These are phyloP conservation scores for Lepidopterella palustris DNA, from an alignment of 495 filamentous ascomycete species.

Conservation along the genomic window DNA sequence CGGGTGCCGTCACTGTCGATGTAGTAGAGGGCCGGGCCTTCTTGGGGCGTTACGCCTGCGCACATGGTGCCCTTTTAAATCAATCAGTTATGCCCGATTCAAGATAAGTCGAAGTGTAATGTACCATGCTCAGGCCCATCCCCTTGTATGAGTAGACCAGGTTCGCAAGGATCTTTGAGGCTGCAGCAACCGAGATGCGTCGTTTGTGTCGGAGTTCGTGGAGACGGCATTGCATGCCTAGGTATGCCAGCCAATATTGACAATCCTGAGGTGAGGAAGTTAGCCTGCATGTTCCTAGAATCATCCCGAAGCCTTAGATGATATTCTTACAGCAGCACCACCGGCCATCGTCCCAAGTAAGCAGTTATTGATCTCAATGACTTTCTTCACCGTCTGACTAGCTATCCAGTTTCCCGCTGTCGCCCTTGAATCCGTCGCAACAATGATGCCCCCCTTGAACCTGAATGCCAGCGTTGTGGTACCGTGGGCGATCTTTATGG, in stretches of 20 bases:
- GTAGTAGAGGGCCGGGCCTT: slow-evolving; percentile 97
- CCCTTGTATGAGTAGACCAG: slow-evolving; percentile 97
- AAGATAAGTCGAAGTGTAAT: not conserved
- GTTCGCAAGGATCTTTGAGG: slow-evolving; percentile 97
- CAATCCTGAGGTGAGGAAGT: slow-evolving; percentile 59
- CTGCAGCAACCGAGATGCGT: slow-evolving; percentile 92
- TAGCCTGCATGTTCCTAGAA: not conserved
- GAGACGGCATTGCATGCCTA: slow-evolving; percentile 97
- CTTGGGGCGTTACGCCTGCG: slow-evolving; percentile 90
- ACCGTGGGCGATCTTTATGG: slow-evolving; percentile 98
- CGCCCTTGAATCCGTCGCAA: slow-evolving; percentile 93
- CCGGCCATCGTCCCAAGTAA: slow-evolving; percentile 97
- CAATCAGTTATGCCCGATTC: not conserved
- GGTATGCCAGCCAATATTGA: slow-evolving; percentile 98
- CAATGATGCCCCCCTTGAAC: slow-evolving; percentile 96
- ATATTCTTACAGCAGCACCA: slow-evolving; percentile 71
- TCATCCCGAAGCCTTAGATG: too few relatives aligned
- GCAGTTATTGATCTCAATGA: slow-evolving; percentile 87
- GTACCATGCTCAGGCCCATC: slow-evolving; percentile 83
- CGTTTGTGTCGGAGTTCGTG: slow-evolving; percentile 99
- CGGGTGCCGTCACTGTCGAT: slow-evolving; percentile 97
- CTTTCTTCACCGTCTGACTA: slow-evolving; percentile 98
- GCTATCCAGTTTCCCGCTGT: slow-evolving; percentile 98
- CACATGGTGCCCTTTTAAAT: slow-evolving; percentile 75
- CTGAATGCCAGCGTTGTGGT: slow-evolving; percentile 98